A percentile compares a stretch with the other conserved stretches of the same genome.
Evolutionary conservation across 192 early-diverging fungal genomes (phyloP).

Genomic region (Podila epicladia): DNA sequence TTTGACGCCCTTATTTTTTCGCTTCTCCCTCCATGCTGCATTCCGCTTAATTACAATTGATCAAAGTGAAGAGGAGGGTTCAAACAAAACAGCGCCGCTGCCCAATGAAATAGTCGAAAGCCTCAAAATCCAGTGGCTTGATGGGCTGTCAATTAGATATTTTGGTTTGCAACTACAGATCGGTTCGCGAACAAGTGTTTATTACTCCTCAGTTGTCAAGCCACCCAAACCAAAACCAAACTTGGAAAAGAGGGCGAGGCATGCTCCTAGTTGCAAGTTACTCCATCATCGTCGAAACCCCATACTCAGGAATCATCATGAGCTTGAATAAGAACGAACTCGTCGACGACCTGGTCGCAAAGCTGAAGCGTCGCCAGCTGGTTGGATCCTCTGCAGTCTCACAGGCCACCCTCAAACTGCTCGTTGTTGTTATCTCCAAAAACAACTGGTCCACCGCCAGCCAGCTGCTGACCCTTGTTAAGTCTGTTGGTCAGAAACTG

Average conservation of each 20-base stretch:
- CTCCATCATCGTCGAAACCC: conserved; percentile 1
- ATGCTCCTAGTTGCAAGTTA: neutral
- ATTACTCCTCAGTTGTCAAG: neutral
- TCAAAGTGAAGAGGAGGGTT: conserved; percentile 7
- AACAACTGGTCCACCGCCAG: conserved; percentile 76
- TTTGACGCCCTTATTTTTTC: too few relatives aligned
- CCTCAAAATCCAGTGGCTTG: neutral
- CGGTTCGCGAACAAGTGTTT: too few relatives aligned
- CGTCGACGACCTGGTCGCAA: conserved; percentile 62
- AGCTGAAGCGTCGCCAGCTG: conserved; percentile 71
- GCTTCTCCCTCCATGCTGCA: neutral
- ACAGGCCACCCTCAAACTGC: conserved; percentile 76
- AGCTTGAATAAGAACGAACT: conserved; percentile 52
- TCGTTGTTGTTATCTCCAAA: conserved; percentile 80
- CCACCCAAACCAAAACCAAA: neutral
- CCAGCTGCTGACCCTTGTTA: conserved; percentile 69
- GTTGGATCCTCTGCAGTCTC: conserved; percentile 73
- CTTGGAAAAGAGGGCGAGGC: neutral
- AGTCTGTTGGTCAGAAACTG: conserved; percentile 73
- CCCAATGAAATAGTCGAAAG: neutral
- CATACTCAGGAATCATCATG: conserved; percentile 3
- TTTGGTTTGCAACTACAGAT: neutral
- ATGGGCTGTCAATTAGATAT: neutral
- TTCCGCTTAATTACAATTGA: conserved; percentile 1
- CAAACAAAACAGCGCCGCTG: neutral